Base-by-base conservation (phyloP, 371 early-diverging fungal species). In the Mortierella sp. region DNA sequence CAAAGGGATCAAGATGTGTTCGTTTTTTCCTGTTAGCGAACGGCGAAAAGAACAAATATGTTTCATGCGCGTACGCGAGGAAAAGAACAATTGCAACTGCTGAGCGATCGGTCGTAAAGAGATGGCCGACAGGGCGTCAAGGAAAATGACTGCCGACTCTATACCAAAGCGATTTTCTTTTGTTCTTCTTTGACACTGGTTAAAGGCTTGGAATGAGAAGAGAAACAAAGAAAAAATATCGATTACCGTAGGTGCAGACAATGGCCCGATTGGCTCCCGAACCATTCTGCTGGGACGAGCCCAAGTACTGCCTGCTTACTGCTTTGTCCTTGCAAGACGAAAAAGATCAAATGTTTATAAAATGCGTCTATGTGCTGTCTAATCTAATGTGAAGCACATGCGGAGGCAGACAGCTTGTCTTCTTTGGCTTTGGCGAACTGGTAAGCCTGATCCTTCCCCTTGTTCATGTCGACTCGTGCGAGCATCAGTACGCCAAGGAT, bases 361-460 rank as follows among this genome's bases (percentile, higher is more conserved):
- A 28, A 0, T 0, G 9, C 3, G 6, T 64, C 16, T 37, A 9
- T 40, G 21, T 19, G 24, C 10, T 37, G 16, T n/a, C 0, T 16
- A 19, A 19, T 40, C 24, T 67, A 37, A 24, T 37, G 40, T 40
- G 10, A 14, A 2, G 64, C 21, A 34, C 34, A 8, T 24, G 24
- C 40, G 5, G 10, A 10, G 67, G 43, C 9, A 2, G 43, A 8
- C 11, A 40, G 10, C 2, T 24, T 37, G 6, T 8, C 21, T 67
- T 67, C 43, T 40, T 67, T 67, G 6, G 67, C 37, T 24, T 34
- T 43, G 19, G 72, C 77, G 77, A 79, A 88, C 24, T 34, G 26
- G 10, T 44, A 59, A 5, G 91, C 92, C 24, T 92, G 86, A 5
- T 84, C 76, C 67, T 87, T 89, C 46, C 91, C 93, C 55, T 83